phyloP scores from a whole-genome alignment of 2,329 filamentous ascomycete genomes.

The Talaromyces sp. region DNA sequence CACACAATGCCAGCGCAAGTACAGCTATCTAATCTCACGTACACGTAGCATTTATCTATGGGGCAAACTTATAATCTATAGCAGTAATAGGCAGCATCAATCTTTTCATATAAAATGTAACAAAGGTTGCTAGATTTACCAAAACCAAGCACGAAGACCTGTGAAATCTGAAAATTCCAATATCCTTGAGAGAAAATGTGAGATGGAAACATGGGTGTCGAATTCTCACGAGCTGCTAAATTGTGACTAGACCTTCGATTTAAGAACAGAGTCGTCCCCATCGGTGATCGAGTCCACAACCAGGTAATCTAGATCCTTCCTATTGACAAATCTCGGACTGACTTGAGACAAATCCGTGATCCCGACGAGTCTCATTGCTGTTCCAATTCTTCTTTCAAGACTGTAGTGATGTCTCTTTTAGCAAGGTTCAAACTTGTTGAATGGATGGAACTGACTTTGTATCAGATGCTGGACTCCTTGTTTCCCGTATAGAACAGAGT shows the following conservation, averaged over 20 bases:
- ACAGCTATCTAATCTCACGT: too few relatives aligned
- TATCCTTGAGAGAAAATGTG: too few relatives aligned
- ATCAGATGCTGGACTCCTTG: constrained; percentile 65
- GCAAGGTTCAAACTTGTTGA: neutral
- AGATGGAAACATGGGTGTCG: too few relatives aligned
- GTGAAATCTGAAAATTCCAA: too few relatives aligned
- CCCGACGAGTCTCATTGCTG: constrained; percentile 69
- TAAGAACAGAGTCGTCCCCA: neutral
- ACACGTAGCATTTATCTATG: too few relatives aligned
- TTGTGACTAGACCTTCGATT: neutral
- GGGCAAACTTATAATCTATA: too few relatives aligned
- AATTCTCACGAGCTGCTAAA: too few relatives aligned
- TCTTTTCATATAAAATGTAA: too few relatives aligned
- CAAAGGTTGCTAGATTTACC: too few relatives aligned
- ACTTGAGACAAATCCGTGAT: constrained; percentile 71
- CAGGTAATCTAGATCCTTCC: neutral
- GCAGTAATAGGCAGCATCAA: too few relatives aligned
- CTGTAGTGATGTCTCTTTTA: constrained; percentile 32
- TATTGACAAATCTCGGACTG: constrained; percentile 69
- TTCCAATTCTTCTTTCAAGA: constrained; percentile 66
- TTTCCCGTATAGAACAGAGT: constrained; percentile 65
- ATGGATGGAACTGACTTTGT: constrained; percentile 51
- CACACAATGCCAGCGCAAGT: too few relatives aligned
- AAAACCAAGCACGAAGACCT: too few relatives aligned
- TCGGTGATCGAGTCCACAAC: neutral